Conservation (phyloP, 2,329 filamentous ascomycete genomes). For the Penicillium sp. region DNA sequence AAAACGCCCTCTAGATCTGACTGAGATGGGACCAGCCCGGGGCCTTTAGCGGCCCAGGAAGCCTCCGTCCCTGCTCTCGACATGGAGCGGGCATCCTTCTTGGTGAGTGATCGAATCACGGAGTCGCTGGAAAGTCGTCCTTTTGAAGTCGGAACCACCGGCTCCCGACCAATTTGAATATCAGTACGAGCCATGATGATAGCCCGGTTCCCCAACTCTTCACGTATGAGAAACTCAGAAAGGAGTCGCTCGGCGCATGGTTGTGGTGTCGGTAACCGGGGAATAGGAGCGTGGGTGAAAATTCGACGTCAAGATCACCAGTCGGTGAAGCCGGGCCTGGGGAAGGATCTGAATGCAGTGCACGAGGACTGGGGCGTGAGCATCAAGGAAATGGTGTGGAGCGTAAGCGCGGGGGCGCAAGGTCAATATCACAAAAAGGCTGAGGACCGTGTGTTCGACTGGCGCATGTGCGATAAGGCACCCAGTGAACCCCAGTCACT, state of each 20-base stretch:
- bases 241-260: conserved; percentile 16
- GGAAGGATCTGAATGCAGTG: not conserved
- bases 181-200: conserved; percentile 19
- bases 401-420: conserved; percentile 12
- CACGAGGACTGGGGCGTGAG: not conserved
- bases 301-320: not conserved
- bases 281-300: not conserved
- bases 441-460: conserved; percentile 6
- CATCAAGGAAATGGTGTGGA: conserved; percentile 5
- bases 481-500: not conserved
- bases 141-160: conserved; percentile 14
- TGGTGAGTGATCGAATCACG: conserved; percentile 9
- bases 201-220: conserved; percentile 9
- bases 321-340: not conserved
- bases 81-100: conserved; percentile 1
- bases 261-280: conserved; percentile 1
- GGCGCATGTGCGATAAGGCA: conserved; percentile 13
- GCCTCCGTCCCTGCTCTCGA: conserved; percentile 6
- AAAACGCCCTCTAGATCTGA: conserved; percentile 8
- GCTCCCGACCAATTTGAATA: conserved; percentile 12
- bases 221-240: conserved; percentile 12
- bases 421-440: conserved; percentile 11
- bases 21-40: conserved; percentile 11
- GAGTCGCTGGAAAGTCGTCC: conserved; percentile 17
- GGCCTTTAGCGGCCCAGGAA: conserved; percentile 5